Evolutionary conservation across 495 filamentous ascomycete species (phyloP), one percentile per base, ranked within the genome.

Genomic region (Sordaria brevicollis): DNA sequence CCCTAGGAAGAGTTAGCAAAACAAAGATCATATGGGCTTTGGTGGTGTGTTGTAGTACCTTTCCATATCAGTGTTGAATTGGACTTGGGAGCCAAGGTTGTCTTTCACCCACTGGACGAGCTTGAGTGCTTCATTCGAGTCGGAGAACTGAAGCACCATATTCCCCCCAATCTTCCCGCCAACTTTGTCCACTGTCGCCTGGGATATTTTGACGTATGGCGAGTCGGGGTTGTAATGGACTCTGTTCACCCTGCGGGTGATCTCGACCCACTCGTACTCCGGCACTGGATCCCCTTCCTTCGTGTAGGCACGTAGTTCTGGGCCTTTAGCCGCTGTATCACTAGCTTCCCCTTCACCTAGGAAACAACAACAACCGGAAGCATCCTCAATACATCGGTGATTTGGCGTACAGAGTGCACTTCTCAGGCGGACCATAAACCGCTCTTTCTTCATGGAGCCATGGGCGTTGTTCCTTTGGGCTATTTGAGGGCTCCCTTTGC

Each of bases 261-360:
- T 73, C 17, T 67, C 72, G 15, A 78, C 73, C 76, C 76, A 78
- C 7, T 38, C 5, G 65, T 35, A 69, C 31, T 67, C 35, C 15
- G 66, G 21, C 4, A 67, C 49, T 11, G n/a, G 36, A n/a, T 43
- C 35, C 9, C 70, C 73, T 35, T 73, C 39, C 1, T 34, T 15
- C 3, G 21, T 62, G 35, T 73, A 67, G 0, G 70, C 76, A 13
- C 75, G 70, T n/a, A 78, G 67, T 35, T 75, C 69, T 1, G 54
- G 1, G 2, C 19, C 31, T 9, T 57, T 7, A 9, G 54, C 4
- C 62, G 43, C 67, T 13, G 17, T 25, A 5, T 68, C 57, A 34
- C 37, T 65, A 70, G 67, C 68, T 65, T 11, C 33, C 65, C 39
- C 7, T 65, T n/a, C 9, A 34, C 35, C 41, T 13, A 37, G 33